Conservation (phyloP, 2,329 filamentous ascomycete species). For the Colletotrichum sp. region DNA sequence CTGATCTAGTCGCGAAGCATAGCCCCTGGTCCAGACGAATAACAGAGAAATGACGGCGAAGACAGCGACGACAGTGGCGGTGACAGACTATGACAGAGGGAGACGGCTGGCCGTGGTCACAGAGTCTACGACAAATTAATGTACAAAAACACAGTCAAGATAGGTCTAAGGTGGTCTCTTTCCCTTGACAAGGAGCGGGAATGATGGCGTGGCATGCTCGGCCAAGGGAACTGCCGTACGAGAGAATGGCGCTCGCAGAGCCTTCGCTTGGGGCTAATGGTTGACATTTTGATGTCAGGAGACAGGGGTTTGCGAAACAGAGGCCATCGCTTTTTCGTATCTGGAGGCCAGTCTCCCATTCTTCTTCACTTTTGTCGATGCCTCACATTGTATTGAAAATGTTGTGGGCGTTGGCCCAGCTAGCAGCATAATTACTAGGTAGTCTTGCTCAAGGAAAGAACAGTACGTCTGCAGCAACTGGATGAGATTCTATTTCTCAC, state of each 20-base stretch:
- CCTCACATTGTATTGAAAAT: background rate
- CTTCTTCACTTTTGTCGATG: background rate
- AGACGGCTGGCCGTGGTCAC: background rate
- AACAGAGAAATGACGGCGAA: no score
- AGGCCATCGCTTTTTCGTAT: background rate
- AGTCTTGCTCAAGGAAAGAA: no score
- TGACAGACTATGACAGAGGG: background rate
- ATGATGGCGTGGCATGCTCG: background rate
- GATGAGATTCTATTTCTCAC: accelerated
- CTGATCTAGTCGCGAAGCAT: no score
- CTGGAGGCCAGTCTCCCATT: accelerated
- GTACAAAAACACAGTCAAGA: background rate
- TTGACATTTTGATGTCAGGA: no score
- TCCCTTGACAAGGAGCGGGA: background rate
- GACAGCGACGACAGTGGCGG: no score
- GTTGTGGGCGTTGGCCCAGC: background rate
- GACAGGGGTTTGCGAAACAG: background rate
- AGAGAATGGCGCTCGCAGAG: no score
- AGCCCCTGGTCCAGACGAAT: no score
- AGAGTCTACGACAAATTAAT: background rate
- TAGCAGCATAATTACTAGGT: background rate
- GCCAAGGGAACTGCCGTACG: background rate
- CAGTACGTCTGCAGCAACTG: background rate
- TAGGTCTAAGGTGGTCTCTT: background rate
- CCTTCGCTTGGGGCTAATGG: no score